phyloP scores from a whole-genome alignment of 306 rosid species.

The Aeschynomene evenia region DNA sequence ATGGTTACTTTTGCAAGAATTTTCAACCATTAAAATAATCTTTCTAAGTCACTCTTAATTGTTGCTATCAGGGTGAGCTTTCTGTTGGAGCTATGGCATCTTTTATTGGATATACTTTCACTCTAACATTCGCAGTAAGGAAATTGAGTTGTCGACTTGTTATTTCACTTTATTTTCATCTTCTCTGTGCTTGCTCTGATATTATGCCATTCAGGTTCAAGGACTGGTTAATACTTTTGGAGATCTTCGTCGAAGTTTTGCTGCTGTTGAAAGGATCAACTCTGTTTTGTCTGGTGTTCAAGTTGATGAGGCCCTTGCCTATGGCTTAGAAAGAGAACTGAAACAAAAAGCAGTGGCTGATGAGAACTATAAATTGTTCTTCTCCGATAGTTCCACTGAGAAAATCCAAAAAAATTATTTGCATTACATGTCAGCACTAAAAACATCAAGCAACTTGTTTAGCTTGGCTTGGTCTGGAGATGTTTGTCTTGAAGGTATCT shows the following conservation, averaged over 20 bases:
- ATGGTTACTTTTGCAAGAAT: not conserved
- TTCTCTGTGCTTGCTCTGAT: slow-evolving; percentile 31
- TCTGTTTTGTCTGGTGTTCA: slow-evolving; percentile 74
- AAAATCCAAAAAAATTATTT: slow-evolving; percentile 40
- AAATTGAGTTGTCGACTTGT: slow-evolving; percentile 23
- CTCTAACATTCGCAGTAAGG: slow-evolving; percentile 91
- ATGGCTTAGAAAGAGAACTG: slow-evolving; percentile 88
- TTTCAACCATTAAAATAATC: slow-evolving; percentile 11
- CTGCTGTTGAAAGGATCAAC: slow-evolving; percentile 95
- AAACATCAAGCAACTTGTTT: slow-evolving; percentile 61
- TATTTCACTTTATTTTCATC: slow-evolving; percentile 20
- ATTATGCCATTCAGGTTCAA: slow-evolving; percentile 73
- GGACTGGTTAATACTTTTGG: slow-evolving; percentile 93
- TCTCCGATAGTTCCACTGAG: slow-evolving; percentile 43
- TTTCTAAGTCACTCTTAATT: slow-evolving; percentile 30
- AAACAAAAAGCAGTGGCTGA: slow-evolving; percentile 53
- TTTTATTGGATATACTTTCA: slow-evolving; percentile 96
- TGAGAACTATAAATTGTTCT: slow-evolving; percentile 64
- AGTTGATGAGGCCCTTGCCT: slow-evolving; percentile 87
- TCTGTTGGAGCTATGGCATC: slow-evolving; percentile 94
- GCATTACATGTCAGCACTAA: slow-evolving; percentile 83
- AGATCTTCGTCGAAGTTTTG: slow-evolving; percentile 83
- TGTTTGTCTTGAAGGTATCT: slow-evolving; percentile 83
- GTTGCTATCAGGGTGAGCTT: slow-evolving; percentile 79
- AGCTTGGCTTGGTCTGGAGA: slow-evolving; percentile 82